These are phyloP conservation scores for Ganoderma sp. DNA, from an alignment of 1,284 basidiomycete species.

Conservation along the genomic window DNA sequence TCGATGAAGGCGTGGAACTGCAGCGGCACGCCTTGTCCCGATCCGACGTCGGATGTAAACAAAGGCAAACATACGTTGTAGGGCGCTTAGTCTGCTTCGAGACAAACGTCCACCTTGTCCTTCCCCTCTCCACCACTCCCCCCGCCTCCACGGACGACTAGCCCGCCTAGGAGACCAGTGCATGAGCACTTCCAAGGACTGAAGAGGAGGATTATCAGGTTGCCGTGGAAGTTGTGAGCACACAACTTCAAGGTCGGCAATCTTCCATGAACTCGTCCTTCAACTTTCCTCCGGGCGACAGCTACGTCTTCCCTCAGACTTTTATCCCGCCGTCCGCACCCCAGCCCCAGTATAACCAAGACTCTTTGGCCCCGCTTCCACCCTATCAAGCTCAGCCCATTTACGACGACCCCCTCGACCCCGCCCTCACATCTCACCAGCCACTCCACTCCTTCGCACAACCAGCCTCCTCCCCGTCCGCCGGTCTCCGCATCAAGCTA, in stretches of 20 bases:
- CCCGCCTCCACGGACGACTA: too few relatives aligned
- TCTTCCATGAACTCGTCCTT: slow-evolving; percentile 34
- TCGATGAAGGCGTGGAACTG: slow-evolving; percentile 21
- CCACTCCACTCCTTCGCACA: slow-evolving; percentile 15
- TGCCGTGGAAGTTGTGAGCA: slow-evolving; percentile 22
- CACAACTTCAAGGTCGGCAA: slow-evolving; percentile 25
- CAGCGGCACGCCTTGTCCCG: slow-evolving; percentile 1
- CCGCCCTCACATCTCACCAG: slow-evolving; percentile 9
- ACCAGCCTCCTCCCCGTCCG: slow-evolving; percentile 19
- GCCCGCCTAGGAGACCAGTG: too few relatives aligned
- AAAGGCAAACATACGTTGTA: slow-evolving; percentile 32
- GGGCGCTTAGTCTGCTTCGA: slow-evolving; percentile 26
- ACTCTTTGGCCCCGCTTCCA: background rate
- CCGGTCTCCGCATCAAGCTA: slow-evolving; percentile 35
- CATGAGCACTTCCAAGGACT: too few relatives aligned
- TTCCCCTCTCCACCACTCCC: too few relatives aligned
- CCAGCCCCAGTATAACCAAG: slow-evolving; percentile 8
- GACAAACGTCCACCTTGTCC: slow-evolving; percentile 31
- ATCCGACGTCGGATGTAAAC: slow-evolving; percentile 28
- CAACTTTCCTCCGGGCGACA: slow-evolving; percentile 29
- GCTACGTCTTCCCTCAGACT: slow-evolving; percentile 23
- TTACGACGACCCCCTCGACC: slow-evolving; percentile 16
- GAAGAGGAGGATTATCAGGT: too few relatives aligned
- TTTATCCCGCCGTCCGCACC: background rate
- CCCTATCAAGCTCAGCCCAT: slow-evolving; percentile 12